phyloP scores from a whole-genome alignment of 495 filamentous ascomycete genomes.

The Pyrenula aspistea region DNA sequence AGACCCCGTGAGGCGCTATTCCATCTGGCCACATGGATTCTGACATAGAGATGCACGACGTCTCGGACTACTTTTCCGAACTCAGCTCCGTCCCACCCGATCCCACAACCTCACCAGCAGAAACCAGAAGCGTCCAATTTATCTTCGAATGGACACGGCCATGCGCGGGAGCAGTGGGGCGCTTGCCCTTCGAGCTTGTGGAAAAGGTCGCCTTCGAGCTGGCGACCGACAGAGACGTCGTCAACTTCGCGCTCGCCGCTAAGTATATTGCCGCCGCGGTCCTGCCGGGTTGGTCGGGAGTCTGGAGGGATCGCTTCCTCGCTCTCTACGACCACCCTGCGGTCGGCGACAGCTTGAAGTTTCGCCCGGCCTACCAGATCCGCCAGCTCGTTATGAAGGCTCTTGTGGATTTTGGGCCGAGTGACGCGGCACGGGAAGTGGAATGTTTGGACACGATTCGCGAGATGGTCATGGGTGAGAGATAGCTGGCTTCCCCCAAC shows the following conservation, averaged over 20 bases:
- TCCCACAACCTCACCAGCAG: too few relatives aligned
- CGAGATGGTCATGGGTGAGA: conserved; percentile 12
- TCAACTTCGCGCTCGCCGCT: conserved; percentile 6
- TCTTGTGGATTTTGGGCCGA: background rate
- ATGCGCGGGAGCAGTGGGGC: background rate
- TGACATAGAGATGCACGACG: too few relatives aligned
- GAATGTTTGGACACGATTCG: conserved; percentile 8
- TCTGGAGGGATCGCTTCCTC: conserved; percentile 11
- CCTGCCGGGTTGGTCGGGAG: conserved; percentile 1
- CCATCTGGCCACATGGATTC: too few relatives aligned
- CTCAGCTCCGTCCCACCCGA: too few relatives aligned
- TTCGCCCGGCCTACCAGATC: conserved; percentile 5
- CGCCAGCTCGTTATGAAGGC: conserved; percentile 1
- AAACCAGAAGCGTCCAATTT: background rate
- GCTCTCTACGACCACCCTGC: conserved; percentile 8
- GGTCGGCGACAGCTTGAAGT: conserved; percentile 2
- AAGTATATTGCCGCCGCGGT: conserved; percentile 8
- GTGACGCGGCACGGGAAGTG: background rate
- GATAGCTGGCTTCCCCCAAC: too few relatives aligned
- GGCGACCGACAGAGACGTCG: conserved; percentile 6
- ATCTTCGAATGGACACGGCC: background rate
- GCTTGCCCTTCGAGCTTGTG: conserved; percentile 3
- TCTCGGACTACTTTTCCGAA: too few relatives aligned
- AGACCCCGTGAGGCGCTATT: too few relatives aligned
- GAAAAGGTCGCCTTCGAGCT: conserved; percentile 9